Conservation (phyloP, 1,139 yeast species). For the Hyphopichia buzzinii region DNA sequence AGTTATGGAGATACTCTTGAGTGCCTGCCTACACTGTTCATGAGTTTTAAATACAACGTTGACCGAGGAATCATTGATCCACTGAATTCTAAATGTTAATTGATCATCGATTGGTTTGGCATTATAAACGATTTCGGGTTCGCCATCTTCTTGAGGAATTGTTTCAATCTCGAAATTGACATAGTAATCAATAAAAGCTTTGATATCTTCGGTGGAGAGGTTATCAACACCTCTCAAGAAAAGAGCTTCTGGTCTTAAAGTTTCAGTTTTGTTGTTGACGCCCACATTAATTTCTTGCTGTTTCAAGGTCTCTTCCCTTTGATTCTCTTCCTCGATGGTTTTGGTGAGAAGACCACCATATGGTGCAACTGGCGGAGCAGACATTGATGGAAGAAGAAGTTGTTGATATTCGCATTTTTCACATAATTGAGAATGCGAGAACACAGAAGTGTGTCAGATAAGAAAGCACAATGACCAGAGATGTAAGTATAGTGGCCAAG, state of each 20-base stretch:
- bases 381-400: conserved; percentile 15
- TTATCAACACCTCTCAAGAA: conserved; percentile 65
- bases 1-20: conserved; percentile 27
- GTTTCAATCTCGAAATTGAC: conserved; percentile 32
- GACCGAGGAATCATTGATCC: conserved; percentile 68
- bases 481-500: too few species aligned
- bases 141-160: conserved; percentile 18
- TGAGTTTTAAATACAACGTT: conserved; percentile 52
- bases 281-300: conserved; percentile 36
- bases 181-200: conserved; percentile 51
- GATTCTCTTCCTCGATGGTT: conserved; percentile 39
- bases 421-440: background rate
- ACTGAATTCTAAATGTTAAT: conserved; percentile 50
- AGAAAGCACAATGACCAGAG: too few species aligned
- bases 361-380: conserved; percentile 39
- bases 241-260: conserved; percentile 49
- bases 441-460: too few species aligned
- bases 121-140: conserved; percentile 18
- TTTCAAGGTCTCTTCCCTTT: conserved; percentile 27
- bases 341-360: conserved; percentile 45
- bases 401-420: background rate
- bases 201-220: conserved; percentile 63
- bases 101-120: conserved; percentile 28
- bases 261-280: conserved; percentile 29
- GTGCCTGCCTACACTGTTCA: conserved; percentile 43